These are phyloP conservation scores for Candida ascalaphidarum DNA, from an alignment of 805 yeast genomes.

Conservation along the genomic window DNA sequence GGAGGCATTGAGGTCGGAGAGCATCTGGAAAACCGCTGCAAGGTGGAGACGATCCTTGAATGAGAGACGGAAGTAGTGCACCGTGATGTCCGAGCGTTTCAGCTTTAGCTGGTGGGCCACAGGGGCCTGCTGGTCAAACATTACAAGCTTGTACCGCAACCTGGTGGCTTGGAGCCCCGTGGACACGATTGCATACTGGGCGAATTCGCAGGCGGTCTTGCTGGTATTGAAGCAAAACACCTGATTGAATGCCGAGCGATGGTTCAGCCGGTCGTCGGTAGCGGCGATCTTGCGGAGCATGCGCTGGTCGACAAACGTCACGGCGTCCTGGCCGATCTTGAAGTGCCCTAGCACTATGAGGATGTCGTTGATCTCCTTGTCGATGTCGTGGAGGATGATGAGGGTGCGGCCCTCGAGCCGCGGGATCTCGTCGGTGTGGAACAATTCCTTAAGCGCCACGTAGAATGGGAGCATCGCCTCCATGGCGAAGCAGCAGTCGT, in stretches of 20 bases:
- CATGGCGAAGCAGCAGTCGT: constrained; percentile 25
- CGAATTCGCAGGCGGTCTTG: constrained; percentile 10
- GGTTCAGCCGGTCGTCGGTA: constrained; percentile 3
- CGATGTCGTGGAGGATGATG: constrained; percentile 18
- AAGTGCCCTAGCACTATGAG: constrained; percentile 24
- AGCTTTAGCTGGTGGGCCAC: constrained; percentile 2
- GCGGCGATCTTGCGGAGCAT: constrained; percentile 1
- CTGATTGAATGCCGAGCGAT: constrained; percentile 9
- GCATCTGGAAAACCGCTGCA: constrained; percentile 9
- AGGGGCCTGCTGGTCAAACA: constrained; percentile 11
- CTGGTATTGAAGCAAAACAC: constrained; percentile 13
- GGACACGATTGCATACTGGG: constrained; percentile 10
- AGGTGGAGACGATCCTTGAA: constrained; percentile 12
- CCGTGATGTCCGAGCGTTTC: constrained; percentile 8
- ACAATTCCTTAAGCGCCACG: constrained; percentile 13
- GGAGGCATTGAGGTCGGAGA: constrained; percentile 6
- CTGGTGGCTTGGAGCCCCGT: constrained; percentile 20
- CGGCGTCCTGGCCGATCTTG: background rate
- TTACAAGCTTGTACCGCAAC: constrained; percentile 13
- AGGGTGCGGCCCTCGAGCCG: constrained; percentile 12
- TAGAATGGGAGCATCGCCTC: constrained; percentile 30
- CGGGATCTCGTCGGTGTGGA: background rate
- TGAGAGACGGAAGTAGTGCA: constrained; percentile 10
- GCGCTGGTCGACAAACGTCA: background rate
- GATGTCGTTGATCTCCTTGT: constrained; percentile 28